phyloP scores from a whole-genome alignment of 768 basidiomycete species.

The Boletus coccyginus region DNA sequence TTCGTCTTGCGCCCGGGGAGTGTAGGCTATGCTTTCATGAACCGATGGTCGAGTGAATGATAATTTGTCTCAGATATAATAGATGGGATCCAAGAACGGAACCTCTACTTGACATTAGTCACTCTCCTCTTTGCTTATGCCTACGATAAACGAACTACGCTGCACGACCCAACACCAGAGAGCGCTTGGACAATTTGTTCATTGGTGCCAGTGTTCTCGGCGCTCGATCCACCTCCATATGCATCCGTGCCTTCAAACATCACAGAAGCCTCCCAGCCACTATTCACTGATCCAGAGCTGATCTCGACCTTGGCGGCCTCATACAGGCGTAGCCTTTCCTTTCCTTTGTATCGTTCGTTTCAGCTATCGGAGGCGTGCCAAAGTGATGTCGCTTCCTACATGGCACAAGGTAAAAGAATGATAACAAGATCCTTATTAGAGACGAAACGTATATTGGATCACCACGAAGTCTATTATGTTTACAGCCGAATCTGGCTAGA shows the following conservation, averaged over 20 bases:
- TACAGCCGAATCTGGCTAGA: conserved; percentile 87
- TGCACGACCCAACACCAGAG: conserved; percentile 79
- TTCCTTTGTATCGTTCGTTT: conserved; percentile 81
- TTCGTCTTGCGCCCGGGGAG: conserved; percentile 52
- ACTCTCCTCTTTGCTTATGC: conserved; percentile 76
- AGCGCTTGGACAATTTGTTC: conserved; percentile 83
- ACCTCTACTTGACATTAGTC: conserved; percentile 66
- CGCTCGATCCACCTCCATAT: conserved; percentile 71
- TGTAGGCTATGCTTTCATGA: conserved; percentile 35
- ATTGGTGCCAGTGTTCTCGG: conserved; percentile 76
- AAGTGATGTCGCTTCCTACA: conserved; percentile 55
- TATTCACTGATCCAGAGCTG: conserved; percentile 47
- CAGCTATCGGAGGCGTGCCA: conserved; percentile 67
- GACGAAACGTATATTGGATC: conserved; percentile 71
- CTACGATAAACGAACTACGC: conserved; percentile 77
- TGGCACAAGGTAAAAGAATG: conserved; percentile 59
- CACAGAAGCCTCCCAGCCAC: background rate
- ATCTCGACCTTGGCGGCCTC: conserved; percentile 51
- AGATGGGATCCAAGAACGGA: conserved; percentile 51
- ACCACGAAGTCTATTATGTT: conserved; percentile 84
- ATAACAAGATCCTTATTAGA: conserved; percentile 67
- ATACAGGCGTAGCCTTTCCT: conserved; percentile 72
- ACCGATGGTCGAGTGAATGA: background rate
- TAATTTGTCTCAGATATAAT: conserved; percentile 53
- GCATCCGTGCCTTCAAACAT: conserved; percentile 13